Evolutionary conservation across 2,329 filamentous ascomycete genomes (phyloP).

Genomic region (Aureobasidium pullulans): DNA sequence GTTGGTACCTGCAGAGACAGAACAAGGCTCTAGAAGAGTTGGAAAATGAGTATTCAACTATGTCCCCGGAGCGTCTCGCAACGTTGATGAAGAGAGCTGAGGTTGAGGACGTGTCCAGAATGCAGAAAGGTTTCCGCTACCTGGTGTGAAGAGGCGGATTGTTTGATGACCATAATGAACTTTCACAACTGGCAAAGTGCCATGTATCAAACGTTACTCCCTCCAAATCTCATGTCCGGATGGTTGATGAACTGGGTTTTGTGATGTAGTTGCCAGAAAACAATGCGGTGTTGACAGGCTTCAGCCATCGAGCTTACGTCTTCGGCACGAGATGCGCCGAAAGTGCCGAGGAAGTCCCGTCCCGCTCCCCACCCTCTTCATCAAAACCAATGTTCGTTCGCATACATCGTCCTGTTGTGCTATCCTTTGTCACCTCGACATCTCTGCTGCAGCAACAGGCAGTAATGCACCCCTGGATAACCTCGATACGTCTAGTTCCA

Average conservation of each 20-base stretch:
- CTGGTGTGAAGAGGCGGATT: slow-evolving; percentile 29
- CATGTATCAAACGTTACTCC: not conserved
- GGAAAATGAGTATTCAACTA: slow-evolving; percentile 40
- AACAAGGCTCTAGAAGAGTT: slow-evolving; percentile 45
- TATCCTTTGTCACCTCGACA: too few species aligned
- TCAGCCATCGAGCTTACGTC: too few species aligned
- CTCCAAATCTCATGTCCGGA: not conserved
- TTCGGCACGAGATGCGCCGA: not conserved
- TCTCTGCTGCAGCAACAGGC: too few species aligned
- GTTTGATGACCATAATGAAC: not conserved
- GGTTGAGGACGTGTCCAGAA: slow-evolving; percentile 43
- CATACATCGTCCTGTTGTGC: too few species aligned
- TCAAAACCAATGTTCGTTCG: not conserved
- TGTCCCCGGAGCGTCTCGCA: slow-evolving; percentile 42
- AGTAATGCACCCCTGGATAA: too few species aligned
- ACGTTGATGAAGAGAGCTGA: slow-evolving; percentile 45
- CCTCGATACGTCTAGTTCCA: too few species aligned
- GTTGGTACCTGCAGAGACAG: slow-evolving; percentile 30
- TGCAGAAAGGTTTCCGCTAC: slow-evolving; percentile 51
- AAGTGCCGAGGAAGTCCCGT: not conserved
- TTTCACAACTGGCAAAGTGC: not conserved
- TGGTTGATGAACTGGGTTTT: not conserved
- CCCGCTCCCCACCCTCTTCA: not conserved
- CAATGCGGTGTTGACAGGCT: not conserved
- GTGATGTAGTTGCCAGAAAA: not conserved